Evolutionary conservation across 176 grass and related monocot species (phyloP).

Genomic region (Neostapfia colusana): DNA sequence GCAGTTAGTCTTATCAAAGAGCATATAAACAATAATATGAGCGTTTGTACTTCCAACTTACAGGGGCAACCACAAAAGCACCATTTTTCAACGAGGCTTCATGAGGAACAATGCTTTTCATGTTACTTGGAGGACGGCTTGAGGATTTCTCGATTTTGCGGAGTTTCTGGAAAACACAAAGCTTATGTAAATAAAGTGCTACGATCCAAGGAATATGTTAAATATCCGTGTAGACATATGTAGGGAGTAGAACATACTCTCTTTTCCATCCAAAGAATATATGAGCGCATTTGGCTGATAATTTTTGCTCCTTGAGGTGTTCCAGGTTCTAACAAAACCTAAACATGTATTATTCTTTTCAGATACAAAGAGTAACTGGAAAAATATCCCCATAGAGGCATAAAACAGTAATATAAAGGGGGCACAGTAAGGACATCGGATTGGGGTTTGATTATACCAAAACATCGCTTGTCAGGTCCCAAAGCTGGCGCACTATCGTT

Average conservation of each 20-base stretch:
- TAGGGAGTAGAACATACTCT: slow-evolving; percentile 57
- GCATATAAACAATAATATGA: not conserved
- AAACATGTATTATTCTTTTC: slow-evolving; percentile 35
- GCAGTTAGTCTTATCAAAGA: not conserved
- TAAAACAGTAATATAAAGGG: not conserved
- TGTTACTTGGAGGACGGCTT: slow-evolving; percentile 38
- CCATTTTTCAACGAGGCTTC: slow-evolving; percentile 59
- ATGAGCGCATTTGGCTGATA: slow-evolving; percentile 94
- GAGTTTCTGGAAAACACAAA: slow-evolving; percentile 39
- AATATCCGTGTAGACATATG: slow-evolving; percentile 26
- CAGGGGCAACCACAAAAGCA: slow-evolving; percentile 90
- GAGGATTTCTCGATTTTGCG: slow-evolving; percentile 60
- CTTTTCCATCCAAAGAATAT: slow-evolving; percentile 98
- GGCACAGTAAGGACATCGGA: not conserved
- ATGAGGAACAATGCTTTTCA: slow-evolving; percentile 52
- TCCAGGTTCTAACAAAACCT: slow-evolving; percentile 97
- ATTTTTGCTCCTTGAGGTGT: slow-evolving; percentile 98
- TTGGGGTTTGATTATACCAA: slow-evolving; percentile 55
- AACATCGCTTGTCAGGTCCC: slow-evolving; percentile 92
- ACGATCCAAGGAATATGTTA: slow-evolving; percentile 1
- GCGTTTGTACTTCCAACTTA: slow-evolving; percentile 48
- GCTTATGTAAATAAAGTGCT: slow-evolving; percentile 34
- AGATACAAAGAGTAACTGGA: slow-evolving; percentile 15
- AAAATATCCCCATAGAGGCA: not conserved
- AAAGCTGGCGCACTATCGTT: slow-evolving; percentile 89